Conservation (phyloP, 495 filamentous ascomycete species). For the Schizothecium vesticola region DNA sequence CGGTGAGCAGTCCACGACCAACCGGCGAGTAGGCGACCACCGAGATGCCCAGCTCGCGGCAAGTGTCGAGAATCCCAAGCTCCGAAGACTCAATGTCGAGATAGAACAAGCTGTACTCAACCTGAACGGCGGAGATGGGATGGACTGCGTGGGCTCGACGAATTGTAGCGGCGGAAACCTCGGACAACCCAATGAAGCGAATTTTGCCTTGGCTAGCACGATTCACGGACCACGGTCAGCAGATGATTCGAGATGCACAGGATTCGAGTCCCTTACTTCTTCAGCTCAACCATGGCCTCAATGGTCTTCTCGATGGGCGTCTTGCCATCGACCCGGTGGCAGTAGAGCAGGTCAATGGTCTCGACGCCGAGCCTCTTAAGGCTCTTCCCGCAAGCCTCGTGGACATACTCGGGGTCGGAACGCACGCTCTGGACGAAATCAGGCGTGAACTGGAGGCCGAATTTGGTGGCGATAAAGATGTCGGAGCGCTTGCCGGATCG, state of each 20-base stretch:
- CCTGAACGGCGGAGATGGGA: constrained; percentile 69
- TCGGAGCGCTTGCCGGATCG: constrained; percentile 62
- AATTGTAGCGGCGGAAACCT: constrained; percentile 68
- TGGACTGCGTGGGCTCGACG: constrained; percentile 61
- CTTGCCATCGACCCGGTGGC: constrained; percentile 60
- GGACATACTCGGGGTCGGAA: constrained; percentile 53
- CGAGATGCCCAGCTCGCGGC: constrained; percentile 66
- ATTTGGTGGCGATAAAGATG: constrained; percentile 64
- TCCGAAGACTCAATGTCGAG: constrained; percentile 52
- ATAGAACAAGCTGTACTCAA: constrained; percentile 67
- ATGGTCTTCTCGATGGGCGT: constrained; percentile 38
- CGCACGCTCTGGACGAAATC: constrained; percentile 45
- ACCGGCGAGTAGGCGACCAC: constrained; percentile 54
- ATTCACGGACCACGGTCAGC: too few relatives aligned
- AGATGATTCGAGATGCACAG: neutral
- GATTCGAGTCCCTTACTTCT: constrained; percentile 7
- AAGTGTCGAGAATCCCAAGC: constrained; percentile 61
- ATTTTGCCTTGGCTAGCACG: constrained; percentile 70
- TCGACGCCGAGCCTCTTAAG: constrained; percentile 59
- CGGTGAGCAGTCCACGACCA: constrained; percentile 56
- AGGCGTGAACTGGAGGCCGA: constrained; percentile 36
- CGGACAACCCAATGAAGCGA: constrained; percentile 66
- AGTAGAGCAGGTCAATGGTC: constrained; percentile 76
- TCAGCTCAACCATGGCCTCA: constrained; percentile 27
- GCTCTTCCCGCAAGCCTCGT: constrained; percentile 59